These are phyloP conservation scores for Candida piceae DNA, from an alignment of 805 yeast genomes.

Conservation along the genomic window DNA sequence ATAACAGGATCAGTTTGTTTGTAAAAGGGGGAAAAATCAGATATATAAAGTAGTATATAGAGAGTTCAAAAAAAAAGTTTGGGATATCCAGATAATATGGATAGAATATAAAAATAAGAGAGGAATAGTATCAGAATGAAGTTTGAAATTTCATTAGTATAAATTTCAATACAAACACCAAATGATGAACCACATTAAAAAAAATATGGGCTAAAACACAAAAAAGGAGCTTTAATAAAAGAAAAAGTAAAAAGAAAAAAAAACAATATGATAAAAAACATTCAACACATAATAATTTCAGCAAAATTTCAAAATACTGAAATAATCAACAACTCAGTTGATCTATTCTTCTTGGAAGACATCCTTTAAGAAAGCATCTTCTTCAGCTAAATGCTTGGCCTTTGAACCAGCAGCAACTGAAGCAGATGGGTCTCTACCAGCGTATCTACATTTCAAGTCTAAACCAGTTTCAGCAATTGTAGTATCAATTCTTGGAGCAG, in stretches of 20 bases:
- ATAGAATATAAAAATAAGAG: neutral
- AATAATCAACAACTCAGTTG: neutral
- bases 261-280: neutral
- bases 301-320: neutral
- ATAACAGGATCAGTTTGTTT: neutral
- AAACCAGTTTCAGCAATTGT: constrained; percentile 69
- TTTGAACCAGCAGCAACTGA: constrained; percentile 98
- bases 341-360: constrained; percentile 41
- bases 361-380: constrained; percentile 76
- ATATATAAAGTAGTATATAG: neutral
- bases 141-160: too few relatives aligned
- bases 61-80: too few relatives aligned
- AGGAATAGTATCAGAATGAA: neutral
- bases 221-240: too few relatives aligned
- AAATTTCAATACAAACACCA: neutral
- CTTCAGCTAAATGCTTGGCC: constrained; percentile 82
- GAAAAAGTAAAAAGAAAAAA: neutral
- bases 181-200: neutral
- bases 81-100: neutral
- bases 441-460: constrained; percentile 64
- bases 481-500: constrained; percentile 77
- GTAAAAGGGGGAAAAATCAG: neutral
- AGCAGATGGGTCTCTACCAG: constrained; percentile 98
- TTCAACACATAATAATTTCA: neutral
- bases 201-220: too few relatives aligned